Conservation (phyloP, 1,284 basidiomycete species). For the Cryptococcus neoformans region DNA sequence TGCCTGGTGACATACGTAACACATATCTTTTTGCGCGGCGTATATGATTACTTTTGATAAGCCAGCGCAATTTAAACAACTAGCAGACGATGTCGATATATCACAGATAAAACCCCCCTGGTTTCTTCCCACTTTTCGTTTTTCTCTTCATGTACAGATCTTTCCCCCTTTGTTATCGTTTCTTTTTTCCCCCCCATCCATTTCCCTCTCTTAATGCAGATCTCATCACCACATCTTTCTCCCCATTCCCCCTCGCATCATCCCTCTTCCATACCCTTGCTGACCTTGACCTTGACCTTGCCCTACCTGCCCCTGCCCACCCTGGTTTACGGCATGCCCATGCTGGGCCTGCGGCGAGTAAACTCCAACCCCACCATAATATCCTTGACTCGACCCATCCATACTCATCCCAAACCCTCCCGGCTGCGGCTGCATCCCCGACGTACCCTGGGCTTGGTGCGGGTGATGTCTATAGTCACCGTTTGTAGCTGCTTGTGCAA, state of each 20-base stretch:
- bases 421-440: neutral
- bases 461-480: conserved; percentile 1
- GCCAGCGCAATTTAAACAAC: no score
- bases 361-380: conserved; percentile 5
- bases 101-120: no score
- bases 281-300: neutral
- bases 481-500: conserved; percentile 2
- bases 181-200: neutral
- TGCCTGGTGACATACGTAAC: no score
- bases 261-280: neutral
- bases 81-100: no score
- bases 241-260: neutral
- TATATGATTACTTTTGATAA: no score
- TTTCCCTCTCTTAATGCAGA: neutral
- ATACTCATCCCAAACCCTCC: neutral
- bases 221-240: neutral
- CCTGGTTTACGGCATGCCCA: neutral
- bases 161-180: neutral
- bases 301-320: neutral
- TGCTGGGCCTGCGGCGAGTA: neutral
- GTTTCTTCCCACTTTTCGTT: no score
- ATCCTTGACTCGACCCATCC: conserved; percentile 1
- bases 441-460: neutral
- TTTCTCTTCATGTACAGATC: neutral
- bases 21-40: no score